Percentiles rank a stretch among this genome's conserved stretches.
These are phyloP conservation scores for Trypanosoma cruzi DNA, from an alignment of 208 protist species.

Conservation along the genomic window DNA sequence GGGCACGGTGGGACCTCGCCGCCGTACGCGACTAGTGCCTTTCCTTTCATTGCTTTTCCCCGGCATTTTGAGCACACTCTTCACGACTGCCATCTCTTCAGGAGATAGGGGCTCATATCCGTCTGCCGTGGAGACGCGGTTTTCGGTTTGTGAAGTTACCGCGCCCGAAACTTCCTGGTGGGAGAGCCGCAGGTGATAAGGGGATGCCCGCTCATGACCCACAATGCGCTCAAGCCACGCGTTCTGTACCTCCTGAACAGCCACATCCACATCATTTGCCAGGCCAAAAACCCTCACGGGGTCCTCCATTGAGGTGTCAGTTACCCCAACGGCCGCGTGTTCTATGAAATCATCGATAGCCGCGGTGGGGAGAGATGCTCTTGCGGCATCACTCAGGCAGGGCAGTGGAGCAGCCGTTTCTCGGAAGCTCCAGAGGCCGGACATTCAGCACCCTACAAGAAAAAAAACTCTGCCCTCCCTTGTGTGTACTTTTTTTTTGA, in stretches of 20 bases:
- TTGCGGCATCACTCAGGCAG: neutral
- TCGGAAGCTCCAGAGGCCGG: conserved; percentile 72
- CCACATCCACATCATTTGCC: conserved; percentile 15
- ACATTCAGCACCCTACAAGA: conserved; percentile 37
- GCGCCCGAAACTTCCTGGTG: neutral
- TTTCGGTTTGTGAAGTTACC: neutral
- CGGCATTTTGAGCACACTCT: conserved; percentile 4
- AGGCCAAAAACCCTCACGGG: conserved; percentile 3
- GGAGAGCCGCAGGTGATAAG: neutral
- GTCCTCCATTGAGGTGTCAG: conserved; percentile 1
- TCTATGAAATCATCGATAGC: conserved; percentile 7
- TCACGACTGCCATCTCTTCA: conserved; percentile 16
- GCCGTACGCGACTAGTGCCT: neutral
- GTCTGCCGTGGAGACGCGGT: neutral
- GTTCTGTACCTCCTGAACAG: conserved; percentile 23
- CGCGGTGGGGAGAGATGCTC: conserved; percentile 10
- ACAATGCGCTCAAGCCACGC: conserved; percentile 26
- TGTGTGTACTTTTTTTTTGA: neutral
- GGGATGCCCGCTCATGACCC: conserved; percentile 3
- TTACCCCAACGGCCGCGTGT: neutral
- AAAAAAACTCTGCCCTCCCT: neutral
- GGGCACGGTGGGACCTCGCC: neutral
- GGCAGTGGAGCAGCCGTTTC: conserved; percentile 20
- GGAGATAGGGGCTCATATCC: neutral
- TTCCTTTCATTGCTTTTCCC: neutral